Evolutionary conservation across 2,329 filamentous ascomycete species (phyloP).

Genomic region (Colletotrichum magnum): DNA sequence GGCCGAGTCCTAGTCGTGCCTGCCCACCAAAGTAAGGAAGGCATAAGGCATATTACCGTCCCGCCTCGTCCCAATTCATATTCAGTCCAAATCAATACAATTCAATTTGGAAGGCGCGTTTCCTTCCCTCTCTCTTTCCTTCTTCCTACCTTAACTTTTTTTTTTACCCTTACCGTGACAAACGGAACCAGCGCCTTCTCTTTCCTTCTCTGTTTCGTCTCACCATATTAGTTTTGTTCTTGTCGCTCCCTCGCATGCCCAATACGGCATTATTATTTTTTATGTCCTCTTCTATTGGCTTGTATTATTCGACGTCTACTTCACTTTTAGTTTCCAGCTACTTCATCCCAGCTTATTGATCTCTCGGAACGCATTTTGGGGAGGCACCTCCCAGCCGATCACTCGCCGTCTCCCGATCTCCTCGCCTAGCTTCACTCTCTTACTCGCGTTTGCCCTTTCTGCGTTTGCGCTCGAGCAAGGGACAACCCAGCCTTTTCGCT

Average conservation of each 20-base stretch:
- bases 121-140: constrained; percentile 8
- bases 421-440: background rate
- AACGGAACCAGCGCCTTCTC: too few species aligned
- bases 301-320: background rate
- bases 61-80: constrained; percentile 6
- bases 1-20: constrained; percentile 11
- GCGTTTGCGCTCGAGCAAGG: constrained; percentile 33
- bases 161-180: background rate
- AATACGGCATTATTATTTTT: constrained; percentile 22
- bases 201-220: too few species aligned
- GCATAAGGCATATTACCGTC: background rate
- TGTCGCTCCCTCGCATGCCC: constrained; percentile 27
- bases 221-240: constrained; percentile 15
- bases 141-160: constrained; percentile 9
- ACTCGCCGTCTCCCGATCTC: constrained; percentile 18
- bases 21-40: too few species aligned
- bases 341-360: background rate
- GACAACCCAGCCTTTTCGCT: constrained; percentile 32
- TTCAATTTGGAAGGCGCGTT: constrained; percentile 16
- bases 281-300: constrained; percentile 1
- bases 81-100: constrained; percentile 7
- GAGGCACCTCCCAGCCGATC: constrained; percentile 15
- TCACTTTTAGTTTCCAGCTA: background rate
- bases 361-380: constrained; percentile 6
- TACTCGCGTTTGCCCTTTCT: constrained; percentile 4